Evolutionary conservation across 345 rosid genomes (phyloP).

Genomic region (Dimocarpus longan): DNA sequence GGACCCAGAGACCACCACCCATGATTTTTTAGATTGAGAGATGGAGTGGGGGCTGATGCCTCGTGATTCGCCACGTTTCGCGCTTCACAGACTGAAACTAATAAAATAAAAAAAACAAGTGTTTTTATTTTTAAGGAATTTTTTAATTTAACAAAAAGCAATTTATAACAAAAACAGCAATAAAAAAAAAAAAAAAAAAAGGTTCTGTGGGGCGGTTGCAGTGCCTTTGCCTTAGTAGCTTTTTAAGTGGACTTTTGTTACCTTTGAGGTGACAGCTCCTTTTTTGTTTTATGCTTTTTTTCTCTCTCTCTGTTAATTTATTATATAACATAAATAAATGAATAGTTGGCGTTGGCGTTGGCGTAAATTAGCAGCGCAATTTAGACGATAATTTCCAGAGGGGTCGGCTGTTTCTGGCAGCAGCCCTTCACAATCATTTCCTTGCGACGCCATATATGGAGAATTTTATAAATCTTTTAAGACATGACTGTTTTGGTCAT

Average conservation of each 20-base stretch:
- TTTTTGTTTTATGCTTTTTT: background rate
- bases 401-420: slow-evolving; percentile 3
- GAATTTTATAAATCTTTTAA: background rate
- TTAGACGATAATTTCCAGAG: slow-evolving; percentile 7
- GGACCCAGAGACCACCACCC: slow-evolving; percentile 20
- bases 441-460: background rate
- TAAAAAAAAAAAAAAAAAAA: background rate
- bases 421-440: background rate
- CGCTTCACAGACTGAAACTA: background rate
- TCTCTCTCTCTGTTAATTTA: no score
- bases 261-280: slow-evolving; percentile 26
- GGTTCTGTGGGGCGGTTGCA: slow-evolving; percentile 37
- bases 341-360: background rate
- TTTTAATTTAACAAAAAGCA: background rate
- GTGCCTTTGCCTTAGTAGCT: slow-evolving; percentile 2
- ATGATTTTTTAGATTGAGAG: background rate
- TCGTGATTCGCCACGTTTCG: slow-evolving; percentile 34
- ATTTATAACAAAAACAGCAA: background rate
- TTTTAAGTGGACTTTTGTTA: slow-evolving; percentile 33
- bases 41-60: slow-evolving; percentile 2
- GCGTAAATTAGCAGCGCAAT: slow-evolving; percentile 15
- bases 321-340: background rate
- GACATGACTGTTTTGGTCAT: background rate
- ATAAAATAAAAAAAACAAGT: background rate
- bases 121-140: background rate